Evolutionary conservation across 345 rosid species (phyloP).

Genomic region (Eutrema heterophyllum): DNA sequence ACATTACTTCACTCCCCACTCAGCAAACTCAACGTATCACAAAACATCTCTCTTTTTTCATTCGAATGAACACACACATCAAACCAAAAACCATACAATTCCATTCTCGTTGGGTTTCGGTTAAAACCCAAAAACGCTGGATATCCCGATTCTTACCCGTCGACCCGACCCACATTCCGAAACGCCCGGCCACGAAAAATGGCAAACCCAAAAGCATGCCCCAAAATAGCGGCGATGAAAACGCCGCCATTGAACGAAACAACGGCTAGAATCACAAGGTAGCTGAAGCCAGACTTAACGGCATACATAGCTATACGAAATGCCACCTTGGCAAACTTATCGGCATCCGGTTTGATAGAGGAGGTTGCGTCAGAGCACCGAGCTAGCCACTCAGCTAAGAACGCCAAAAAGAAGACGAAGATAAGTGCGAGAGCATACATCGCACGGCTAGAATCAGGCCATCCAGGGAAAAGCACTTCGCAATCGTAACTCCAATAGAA

Average conservation of each 20-base stretch:
- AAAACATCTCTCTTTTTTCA: not conserved
- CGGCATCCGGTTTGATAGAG: slow-evolving; percentile 43
- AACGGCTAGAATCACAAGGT: slow-evolving; percentile 77
- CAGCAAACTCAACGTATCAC: not conserved
- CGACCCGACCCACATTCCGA: slow-evolving; percentile 28
- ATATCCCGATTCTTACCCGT: slow-evolving; percentile 16
- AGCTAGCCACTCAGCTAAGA: slow-evolving; percentile 53
- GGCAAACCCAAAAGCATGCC: slow-evolving; percentile 69
- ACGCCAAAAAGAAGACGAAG: slow-evolving; percentile 55
- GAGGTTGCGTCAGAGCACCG: slow-evolving; percentile 33
- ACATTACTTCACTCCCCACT: not conserved
- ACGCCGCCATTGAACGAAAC: slow-evolving; percentile 81
- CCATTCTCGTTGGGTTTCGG: not conserved
- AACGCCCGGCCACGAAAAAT: slow-evolving; percentile 53
- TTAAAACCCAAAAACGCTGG: not conserved
- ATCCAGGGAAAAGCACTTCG: slow-evolving; percentile 57
- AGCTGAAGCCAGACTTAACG: slow-evolving; percentile 50
- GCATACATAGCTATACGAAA: slow-evolving; percentile 49
- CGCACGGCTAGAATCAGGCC: slow-evolving; percentile 61
- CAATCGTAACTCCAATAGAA: slow-evolving; percentile 71
- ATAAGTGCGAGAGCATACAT: slow-evolving; percentile 69
- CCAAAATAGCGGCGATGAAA: slow-evolving; percentile 57
- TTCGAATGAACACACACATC: slow-evolving; percentile 13
- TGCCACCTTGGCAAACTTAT: slow-evolving; percentile 45
- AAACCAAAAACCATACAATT: not conserved